Evolutionary conservation across 257 asterid genomes (phyloP), one percentile per base, ranked within the genome.

Genomic region (Primulina huaijiensis): DNA sequence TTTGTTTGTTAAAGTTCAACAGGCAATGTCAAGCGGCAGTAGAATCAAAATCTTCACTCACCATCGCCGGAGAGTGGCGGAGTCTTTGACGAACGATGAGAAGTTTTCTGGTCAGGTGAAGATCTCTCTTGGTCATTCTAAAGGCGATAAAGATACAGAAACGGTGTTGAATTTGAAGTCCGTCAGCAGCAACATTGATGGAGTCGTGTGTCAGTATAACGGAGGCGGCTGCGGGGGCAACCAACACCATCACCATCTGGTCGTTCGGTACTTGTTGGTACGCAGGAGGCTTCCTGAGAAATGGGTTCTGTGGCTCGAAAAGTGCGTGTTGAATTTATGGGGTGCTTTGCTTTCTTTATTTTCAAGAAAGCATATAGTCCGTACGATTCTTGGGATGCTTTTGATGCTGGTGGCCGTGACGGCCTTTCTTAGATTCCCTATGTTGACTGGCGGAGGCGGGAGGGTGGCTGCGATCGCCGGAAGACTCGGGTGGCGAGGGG

Each of bases 21-120:
- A 19, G 33, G 64, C 72, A 30, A 57, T 68, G 72, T 23, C 37
- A 12, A 67, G 46, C 60, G 70, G 70, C 2, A 46, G 33, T 10
- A 43, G 59, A 38, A 19, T 16, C 9, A 25, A 40, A 1, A 14
- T 37, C 8, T 35, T 31, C 69, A 35, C 80, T 2, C 78, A 74
- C 67, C 82, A 76, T 29, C 80, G 84, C 37, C 84, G 82, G 79
- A 78, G 84, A 58, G 67, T 14, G 35, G 63, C 30, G 23, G 82
- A 77, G 55, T 50, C 56, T 12, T 8, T 2, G 5, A 34, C 4
- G 80, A 80, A 37, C 55, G 25, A 8, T 30, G 82, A 78, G 16
- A 77, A 37, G 3, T 16, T 77, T 14, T 7, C 62, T 31, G 83
- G 62, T 17, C 60, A 64, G 55, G 21, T 35, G 7, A 43, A 72